Evolutionary conservation across 179 eudicot genomes (phyloP).

Genomic region (Carnegiea gigantea): DNA sequence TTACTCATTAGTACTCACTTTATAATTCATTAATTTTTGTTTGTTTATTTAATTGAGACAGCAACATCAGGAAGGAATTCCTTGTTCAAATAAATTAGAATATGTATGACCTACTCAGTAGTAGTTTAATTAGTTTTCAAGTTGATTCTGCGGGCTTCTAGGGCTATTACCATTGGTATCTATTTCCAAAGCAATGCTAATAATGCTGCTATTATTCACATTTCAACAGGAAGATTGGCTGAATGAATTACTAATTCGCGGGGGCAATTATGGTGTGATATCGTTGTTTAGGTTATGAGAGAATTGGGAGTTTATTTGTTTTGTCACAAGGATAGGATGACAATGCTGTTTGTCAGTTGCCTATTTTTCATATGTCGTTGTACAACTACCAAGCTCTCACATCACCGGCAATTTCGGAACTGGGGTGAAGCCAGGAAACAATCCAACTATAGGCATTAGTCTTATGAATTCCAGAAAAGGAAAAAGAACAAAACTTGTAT

Average conservation of each 20-base stretch:
- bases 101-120: too few relatives aligned
- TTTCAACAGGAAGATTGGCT: not conserved
- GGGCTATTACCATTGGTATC: not conserved
- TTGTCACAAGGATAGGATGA: conserved; percentile 16
- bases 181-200: not conserved
- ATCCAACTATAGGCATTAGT: not conserved
- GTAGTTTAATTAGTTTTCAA: not conserved
- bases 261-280: conserved; percentile 22
- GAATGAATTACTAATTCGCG: not conserved
- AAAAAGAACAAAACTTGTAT: too few relatives aligned
- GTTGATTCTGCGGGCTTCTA: too few relatives aligned
- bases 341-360: conserved; percentile 4
- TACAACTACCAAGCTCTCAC: conserved; percentile 5
- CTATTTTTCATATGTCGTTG: not conserved
- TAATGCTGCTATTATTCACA: not conserved
- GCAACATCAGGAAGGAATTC: not conserved
- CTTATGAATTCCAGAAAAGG: not conserved
- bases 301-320: conserved; percentile 8
- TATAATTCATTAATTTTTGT: not conserved
- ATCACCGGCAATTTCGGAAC: not conserved
- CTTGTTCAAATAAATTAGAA: not conserved
- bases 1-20: not conserved
- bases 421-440: not conserved
- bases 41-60: not conserved
- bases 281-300: conserved; percentile 10